These are phyloP conservation scores for Pythium chondricola DNA, from an alignment of 352 stramenopile genomes.

Conservation along the genomic window DNA sequence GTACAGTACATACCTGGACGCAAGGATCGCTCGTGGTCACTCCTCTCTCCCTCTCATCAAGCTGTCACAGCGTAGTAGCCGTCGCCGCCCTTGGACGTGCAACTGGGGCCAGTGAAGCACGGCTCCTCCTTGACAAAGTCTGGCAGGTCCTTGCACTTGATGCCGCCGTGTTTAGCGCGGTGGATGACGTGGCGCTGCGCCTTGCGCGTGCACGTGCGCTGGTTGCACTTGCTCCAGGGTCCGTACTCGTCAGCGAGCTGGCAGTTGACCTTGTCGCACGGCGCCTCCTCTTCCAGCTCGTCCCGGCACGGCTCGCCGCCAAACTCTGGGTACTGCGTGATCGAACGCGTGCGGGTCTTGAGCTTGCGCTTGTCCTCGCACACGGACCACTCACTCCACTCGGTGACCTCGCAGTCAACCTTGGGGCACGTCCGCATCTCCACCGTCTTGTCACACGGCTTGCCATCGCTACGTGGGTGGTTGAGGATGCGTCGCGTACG, in stretches of 20 bases:
- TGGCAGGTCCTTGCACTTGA: slow-evolving; percentile 1
- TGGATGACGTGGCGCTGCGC: neutral
- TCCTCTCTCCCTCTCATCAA: neutral
- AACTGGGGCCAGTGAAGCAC: neutral
- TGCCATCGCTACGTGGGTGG: slow-evolving; percentile 3
- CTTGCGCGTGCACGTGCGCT: neutral
- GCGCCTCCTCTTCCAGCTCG: neutral
- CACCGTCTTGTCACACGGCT: slow-evolving; percentile 1
- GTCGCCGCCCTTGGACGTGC: neutral
- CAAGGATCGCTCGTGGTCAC: neutral
- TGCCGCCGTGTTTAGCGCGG: slow-evolving; percentile 2
- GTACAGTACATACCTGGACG: neutral
- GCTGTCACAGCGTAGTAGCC: neutral
- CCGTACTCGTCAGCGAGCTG: slow-evolving; percentile 6
- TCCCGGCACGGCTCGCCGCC: slow-evolving; percentile 2
- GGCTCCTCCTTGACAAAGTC: neutral
- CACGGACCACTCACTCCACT: slow-evolving; percentile 7
- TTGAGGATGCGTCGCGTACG: slow-evolving; percentile 8
- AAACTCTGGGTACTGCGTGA: slow-evolving; percentile 17
- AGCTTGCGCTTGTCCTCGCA: slow-evolving; percentile 2
- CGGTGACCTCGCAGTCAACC: slow-evolving; percentile 11
- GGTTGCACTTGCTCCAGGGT: slow-evolving; percentile 12
- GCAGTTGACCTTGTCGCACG: slow-evolving; percentile 10
- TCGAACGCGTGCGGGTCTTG: slow-evolving; percentile 6
- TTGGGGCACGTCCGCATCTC: slow-evolving; percentile 6